Evolutionary conservation across 2,329 filamentous ascomycete species (phyloP).

Genomic region (Pseudogymnoascus verrucosus): DNA sequence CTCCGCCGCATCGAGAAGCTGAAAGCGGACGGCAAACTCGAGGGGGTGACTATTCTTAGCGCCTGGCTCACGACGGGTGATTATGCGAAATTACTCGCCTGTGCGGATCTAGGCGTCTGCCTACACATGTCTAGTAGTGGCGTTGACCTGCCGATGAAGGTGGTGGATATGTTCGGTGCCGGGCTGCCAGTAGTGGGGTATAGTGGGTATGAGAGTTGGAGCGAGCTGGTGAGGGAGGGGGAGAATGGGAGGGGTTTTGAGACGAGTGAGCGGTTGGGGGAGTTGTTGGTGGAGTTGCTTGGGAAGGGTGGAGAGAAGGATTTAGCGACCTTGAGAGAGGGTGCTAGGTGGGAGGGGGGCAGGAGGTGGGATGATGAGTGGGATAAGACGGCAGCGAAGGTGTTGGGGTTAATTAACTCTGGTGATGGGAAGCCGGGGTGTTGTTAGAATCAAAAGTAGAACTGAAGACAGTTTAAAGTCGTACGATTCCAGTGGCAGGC

Average conservation of each 20-base stretch:
- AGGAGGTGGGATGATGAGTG: slow-evolving; percentile 89
- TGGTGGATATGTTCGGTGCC: slow-evolving; percentile 97
- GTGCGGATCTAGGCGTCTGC: slow-evolving; percentile 82
- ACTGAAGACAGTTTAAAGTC: background rate
- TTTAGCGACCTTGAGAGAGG: slow-evolving; percentile 54
- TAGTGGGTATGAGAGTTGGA: slow-evolving; percentile 76
- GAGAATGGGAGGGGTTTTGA: slow-evolving; percentile 81
- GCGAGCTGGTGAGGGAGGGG: slow-evolving; percentile 81
- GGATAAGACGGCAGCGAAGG: slow-evolving; percentile 69
- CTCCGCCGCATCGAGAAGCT: slow-evolving; percentile 56
- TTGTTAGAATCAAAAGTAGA: background rate
- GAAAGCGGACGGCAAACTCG: slow-evolving; percentile 52
- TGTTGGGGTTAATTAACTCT: slow-evolving; percentile 45
- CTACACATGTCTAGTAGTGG: slow-evolving; percentile 90
- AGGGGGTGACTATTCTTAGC: slow-evolving; percentile 64
- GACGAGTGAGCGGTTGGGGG: slow-evolving; percentile 56
- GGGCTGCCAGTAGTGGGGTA: slow-evolving; percentile 87
- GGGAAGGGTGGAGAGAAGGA: slow-evolving; percentile 41
- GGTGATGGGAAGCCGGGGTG: background rate
- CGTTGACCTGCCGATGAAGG: slow-evolving; percentile 97
- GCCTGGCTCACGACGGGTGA: slow-evolving; percentile 79
- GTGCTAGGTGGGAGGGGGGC: slow-evolving; percentile 66
- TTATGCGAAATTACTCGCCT: slow-evolving; percentile 76
- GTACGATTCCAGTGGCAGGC: background rate
- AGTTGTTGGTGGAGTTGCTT: slow-evolving; percentile 59